Percentiles rank a stretch among this genome's conserved stretches.
These are phyloP conservation scores for Tephrocybe sp. DNA, from an alignment of 768 basidiomycete genomes.

Conservation along the genomic window DNA sequence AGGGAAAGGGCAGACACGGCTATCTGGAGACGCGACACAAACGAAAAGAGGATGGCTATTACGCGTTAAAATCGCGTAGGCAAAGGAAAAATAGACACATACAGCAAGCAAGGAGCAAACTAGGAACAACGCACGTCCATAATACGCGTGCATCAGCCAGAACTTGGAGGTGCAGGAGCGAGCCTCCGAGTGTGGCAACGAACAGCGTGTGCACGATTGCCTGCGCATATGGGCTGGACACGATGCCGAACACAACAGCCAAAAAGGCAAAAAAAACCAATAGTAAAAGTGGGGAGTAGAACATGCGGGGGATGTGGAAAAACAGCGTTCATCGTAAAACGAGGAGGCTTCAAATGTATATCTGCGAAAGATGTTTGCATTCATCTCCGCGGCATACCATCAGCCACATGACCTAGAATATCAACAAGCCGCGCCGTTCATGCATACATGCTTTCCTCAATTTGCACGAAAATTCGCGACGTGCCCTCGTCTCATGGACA, in stretches of 20 bases:
- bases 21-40: slow-evolving; percentile 4
- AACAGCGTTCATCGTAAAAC: neutral
- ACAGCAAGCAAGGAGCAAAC: slow-evolving; percentile 9
- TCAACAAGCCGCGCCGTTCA: too few relatives aligned
- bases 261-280: slow-evolving; percentile 9
- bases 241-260: slow-evolving; percentile 5
- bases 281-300: slow-evolving; percentile 10
- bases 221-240: slow-evolving; percentile 3
- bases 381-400: too few relatives aligned
- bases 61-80: neutral
- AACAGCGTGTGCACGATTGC: slow-evolving; percentile 10
- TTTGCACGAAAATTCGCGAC: too few relatives aligned
- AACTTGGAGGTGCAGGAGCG: slow-evolving; percentile 10
- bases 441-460: too few relatives aligned
- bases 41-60: slow-evolving; percentile 12
- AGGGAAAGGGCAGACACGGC: slow-evolving; percentile 6
- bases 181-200: slow-evolving; percentile 5
- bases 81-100: neutral
- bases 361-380: too few relatives aligned
- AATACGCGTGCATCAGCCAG: neutral
- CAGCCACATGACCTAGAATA: too few relatives aligned
- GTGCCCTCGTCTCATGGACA: too few relatives aligned
- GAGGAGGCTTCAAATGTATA: too few relatives aligned
- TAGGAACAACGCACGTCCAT: slow-evolving; percentile 2
- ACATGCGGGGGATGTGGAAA: neutral